These are phyloP conservation scores for Entomortierella lignicola DNA, from an alignment of 192 early-diverging fungal genomes.

Conservation along the genomic window DNA sequence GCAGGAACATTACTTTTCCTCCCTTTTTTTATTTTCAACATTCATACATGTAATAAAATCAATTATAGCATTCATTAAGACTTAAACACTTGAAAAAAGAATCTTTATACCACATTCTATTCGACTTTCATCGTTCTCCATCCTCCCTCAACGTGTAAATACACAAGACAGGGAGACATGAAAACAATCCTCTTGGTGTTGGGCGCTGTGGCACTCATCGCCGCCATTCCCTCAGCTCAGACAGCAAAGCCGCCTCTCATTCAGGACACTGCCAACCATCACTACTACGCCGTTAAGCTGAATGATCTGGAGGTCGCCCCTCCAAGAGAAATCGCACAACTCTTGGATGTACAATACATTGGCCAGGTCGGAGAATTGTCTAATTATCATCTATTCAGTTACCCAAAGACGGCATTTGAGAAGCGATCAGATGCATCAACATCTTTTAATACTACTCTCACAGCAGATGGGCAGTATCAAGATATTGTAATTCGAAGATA, in stretches of 20 bases:
- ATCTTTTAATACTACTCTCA: too few relatives aligned
- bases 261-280: conserved; percentile 54
- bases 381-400: conserved; percentile 74
- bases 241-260: conserved; percentile 10
- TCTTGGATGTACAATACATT: conserved; percentile 57
- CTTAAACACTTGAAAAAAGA: too few relatives aligned
- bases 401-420: conserved; percentile 41
- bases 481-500: conserved; percentile 57
- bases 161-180: conserved; percentile 1
- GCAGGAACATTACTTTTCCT: too few relatives aligned
- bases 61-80: too few relatives aligned
- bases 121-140: too few relatives aligned
- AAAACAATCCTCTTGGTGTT: conserved; percentile 36
- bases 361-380: conserved; percentile 77
- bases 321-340: conserved; percentile 48
- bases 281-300: conserved; percentile 64
- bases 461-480: conserved; percentile 4
- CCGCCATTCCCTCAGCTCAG: not conserved
- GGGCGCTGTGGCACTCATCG: conserved; percentile 31
- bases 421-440: conserved; percentile 35
- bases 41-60: too few relatives aligned
- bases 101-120: too few relatives aligned
- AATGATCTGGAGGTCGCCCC: conserved; percentile 34
- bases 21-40: too few relatives aligned
- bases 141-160: too few relatives aligned